These are phyloP conservation scores for Plenodomus tracheiphilus DNA, from an alignment of 2,329 filamentous ascomycete genomes.

Conservation along the genomic window DNA sequence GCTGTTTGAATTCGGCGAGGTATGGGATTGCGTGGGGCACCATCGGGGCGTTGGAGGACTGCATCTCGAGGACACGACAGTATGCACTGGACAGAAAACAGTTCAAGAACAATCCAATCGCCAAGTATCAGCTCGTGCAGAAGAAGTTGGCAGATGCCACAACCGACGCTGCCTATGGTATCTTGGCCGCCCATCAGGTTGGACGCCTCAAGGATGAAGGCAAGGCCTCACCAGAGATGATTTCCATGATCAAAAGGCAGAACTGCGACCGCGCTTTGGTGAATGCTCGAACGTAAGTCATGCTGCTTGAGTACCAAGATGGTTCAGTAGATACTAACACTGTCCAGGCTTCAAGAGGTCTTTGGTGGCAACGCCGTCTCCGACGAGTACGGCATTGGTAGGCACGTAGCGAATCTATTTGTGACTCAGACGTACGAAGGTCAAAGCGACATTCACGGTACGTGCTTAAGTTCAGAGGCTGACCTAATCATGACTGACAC, in stretches of 20 bases:
- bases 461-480: slow-evolving; percentile 48
- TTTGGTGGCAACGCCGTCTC: slow-evolving; percentile 98
- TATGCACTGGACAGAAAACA: slow-evolving; percentile 94
- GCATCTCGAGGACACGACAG: slow-evolving; percentile 74
- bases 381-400: slow-evolving; percentile 93
- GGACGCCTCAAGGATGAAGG: slow-evolving; percentile 91
- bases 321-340: slow-evolving; percentile 13
- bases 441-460: slow-evolving; percentile 95
- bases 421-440: slow-evolving; percentile 98
- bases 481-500: slow-evolving; percentile 28
- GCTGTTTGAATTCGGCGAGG: slow-evolving; percentile 89
- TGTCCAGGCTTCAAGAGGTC: slow-evolving; percentile 76
- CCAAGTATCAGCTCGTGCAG: slow-evolving; percentile 95
- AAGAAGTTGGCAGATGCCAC: slow-evolving; percentile 94
- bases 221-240: slow-evolving; percentile 90
- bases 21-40: slow-evolving; percentile 93
- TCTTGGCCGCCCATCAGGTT: slow-evolving; percentile 87
- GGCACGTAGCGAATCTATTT: slow-evolving; percentile 94
- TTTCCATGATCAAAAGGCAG: slow-evolving; percentile 93
- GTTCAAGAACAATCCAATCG: slow-evolving; percentile 93
- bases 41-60: slow-evolving; percentile 93
- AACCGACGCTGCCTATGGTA: slow-evolving; percentile 89
- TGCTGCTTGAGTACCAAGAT: background rate
- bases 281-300: slow-evolving; percentile 68
- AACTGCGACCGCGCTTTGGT: slow-evolving; percentile 90